phyloP scores from a whole-genome alignment of 306 rosid species.

The Inga laurina region DNA sequence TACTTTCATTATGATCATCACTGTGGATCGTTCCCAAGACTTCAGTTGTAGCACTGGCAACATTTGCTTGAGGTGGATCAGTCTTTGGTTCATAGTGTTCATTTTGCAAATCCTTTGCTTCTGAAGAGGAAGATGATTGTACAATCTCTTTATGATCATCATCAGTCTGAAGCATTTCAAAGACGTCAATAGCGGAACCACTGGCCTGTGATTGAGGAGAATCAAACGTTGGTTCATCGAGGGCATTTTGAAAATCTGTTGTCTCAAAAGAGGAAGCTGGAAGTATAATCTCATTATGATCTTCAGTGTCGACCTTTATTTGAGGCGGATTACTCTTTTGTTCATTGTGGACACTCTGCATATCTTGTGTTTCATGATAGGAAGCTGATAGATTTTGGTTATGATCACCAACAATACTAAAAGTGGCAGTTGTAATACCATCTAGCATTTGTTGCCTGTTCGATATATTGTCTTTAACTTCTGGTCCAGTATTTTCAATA shows the following conservation, averaged over 20 bases:
- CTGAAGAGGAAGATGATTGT: constrained; percentile 26
- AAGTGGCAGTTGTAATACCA: constrained; percentile 17
- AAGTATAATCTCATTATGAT: constrained; percentile 9
- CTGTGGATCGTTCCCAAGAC: background rate
- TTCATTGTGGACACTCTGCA: constrained; percentile 29
- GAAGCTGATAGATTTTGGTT: constrained; percentile 19
- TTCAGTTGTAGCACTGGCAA: background rate
- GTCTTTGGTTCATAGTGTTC: constrained; percentile 14
- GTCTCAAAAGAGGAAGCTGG: constrained; percentile 30
- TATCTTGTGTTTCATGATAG: constrained; percentile 17
- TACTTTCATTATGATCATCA: background rate
- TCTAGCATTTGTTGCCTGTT: constrained; percentile 30
- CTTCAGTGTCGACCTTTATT: constrained; percentile 38
- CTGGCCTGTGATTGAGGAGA: background rate
- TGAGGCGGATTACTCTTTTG: constrained; percentile 27
- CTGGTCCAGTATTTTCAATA: constrained; percentile 25
- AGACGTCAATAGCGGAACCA: background rate
- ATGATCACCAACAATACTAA: constrained; percentile 33
- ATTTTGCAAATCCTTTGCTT: constrained; percentile 30
- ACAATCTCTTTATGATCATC: background rate
- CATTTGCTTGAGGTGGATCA: constrained; percentile 13
- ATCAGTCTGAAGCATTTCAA: constrained; percentile 24
- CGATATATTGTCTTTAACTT: constrained; percentile 8
- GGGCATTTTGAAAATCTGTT: constrained; percentile 24
- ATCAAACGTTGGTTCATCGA: constrained; percentile 26